phyloP scores from a whole-genome alignment of 345 rosid species.

The Lepidium africanum region DNA sequence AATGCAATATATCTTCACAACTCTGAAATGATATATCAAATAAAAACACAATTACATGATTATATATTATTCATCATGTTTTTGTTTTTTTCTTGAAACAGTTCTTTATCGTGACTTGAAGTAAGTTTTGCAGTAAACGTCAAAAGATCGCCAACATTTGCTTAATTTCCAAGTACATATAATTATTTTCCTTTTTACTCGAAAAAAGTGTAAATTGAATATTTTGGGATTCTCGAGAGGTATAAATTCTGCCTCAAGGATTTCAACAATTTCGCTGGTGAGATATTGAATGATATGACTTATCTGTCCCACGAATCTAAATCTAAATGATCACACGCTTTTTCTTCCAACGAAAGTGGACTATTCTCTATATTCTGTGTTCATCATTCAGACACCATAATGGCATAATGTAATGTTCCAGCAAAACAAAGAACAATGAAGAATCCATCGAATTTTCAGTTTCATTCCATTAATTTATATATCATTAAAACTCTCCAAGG shows the following conservation, averaged over 20 bases:
- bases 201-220: not conserved
- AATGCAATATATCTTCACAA: not conserved
- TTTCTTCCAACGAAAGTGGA: not conserved
- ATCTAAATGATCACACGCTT: not conserved
- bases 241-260: no score
- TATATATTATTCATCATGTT: no score
- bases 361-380: not conserved
- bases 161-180: not conserved
- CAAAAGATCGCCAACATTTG: slow-evolving; percentile 4
- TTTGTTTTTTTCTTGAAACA: no score
- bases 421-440: not conserved
- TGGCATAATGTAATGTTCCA: not conserved
- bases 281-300: not conserved
- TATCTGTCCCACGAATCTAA: not conserved
- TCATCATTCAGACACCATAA: not conserved
- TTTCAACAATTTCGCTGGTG: slow-evolving; percentile 2
- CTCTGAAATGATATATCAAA: no score
- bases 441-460: not conserved
- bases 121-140: not conserved
- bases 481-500: not conserved
- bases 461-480: not conserved
- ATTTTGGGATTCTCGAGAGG: not conserved
- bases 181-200: not conserved
- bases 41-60: no score
- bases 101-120: not conserved